These are phyloP conservation scores for Perilla frutescens DNA, from an alignment of 257 asterid species.

Conservation along the genomic window DNA sequence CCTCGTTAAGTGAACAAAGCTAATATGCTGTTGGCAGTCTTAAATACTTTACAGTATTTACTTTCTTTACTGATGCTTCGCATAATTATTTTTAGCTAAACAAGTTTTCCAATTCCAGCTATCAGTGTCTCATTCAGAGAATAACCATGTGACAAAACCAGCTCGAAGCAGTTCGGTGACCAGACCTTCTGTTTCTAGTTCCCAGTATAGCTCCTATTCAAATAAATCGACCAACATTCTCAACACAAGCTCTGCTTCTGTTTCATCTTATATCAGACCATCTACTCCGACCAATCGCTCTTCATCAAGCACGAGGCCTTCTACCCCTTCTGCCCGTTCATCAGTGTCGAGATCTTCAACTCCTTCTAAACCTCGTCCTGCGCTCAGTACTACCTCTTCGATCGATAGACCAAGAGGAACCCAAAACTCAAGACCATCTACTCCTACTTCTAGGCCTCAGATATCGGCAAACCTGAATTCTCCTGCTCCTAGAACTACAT, in stretches of 20 bases:
- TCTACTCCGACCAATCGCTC: conserved; percentile 87
- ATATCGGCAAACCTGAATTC: conserved; percentile 59
- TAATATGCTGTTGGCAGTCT: conserved; percentile 1
- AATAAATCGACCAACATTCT: conserved; percentile 72
- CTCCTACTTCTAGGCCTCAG: conserved; percentile 93
- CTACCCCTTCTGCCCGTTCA: conserved; percentile 81
- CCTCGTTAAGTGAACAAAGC: conserved; percentile 9
- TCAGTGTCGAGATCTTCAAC: conserved; percentile 80
- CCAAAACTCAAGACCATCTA: conserved; percentile 92
- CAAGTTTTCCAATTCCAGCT: conserved; percentile 60
- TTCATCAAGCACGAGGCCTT: conserved; percentile 78
- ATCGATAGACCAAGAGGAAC: conserved; percentile 73
- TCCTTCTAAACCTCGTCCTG: conserved; percentile 78
- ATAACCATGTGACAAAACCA: conserved; percentile 66
- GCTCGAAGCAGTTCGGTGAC: conserved; percentile 84
- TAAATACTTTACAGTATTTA: background rate
- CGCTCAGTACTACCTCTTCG: conserved; percentile 52
- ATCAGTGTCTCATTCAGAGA: conserved; percentile 88
- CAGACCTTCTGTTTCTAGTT: conserved; percentile 75
- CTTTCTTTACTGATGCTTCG: background rate
- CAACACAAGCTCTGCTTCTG: conserved; percentile 95
- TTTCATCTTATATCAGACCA: conserved; percentile 92
- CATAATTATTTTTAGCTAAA: conserved; percentile 15
- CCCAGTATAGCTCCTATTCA: conserved; percentile 74
- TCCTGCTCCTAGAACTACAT: conserved; percentile 61